phyloP scores from a whole-genome alignment of 495 filamentous ascomycete genomes.

The Xylaria palmicola region DNA sequence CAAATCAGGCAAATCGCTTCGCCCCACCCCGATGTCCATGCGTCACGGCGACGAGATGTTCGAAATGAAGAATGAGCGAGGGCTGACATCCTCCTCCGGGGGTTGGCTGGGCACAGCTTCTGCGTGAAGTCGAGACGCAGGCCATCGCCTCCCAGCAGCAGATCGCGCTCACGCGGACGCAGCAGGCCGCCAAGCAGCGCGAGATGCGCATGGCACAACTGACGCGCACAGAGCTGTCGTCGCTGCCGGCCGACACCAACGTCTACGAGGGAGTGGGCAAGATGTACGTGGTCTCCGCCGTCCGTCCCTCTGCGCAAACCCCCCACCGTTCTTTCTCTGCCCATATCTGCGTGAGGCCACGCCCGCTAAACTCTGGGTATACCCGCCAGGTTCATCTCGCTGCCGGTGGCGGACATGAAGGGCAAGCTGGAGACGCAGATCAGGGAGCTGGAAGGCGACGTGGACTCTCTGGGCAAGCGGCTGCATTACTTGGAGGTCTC shows the following conservation, averaged over 20 bases:
- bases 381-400: constrained; percentile 76
- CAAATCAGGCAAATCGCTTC: not conserved
- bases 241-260: constrained; percentile 73
- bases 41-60: not conserved
- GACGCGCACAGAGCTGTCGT: constrained; percentile 76
- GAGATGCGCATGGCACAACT: constrained; percentile 87
- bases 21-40: not conserved
- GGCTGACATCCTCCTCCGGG: not conserved
- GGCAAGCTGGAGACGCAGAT: constrained; percentile 74
- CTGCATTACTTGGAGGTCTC: constrained; percentile 93
- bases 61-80: not conserved
- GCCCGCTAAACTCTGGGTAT: constrained; percentile 9
- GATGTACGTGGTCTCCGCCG: constrained; percentile 65
- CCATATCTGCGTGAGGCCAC: not conserved
- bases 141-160: constrained; percentile 87
- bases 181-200: constrained; percentile 82
- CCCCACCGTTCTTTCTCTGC: not conserved
- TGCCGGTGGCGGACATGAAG: constrained; percentile 70
- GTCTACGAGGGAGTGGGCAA: constrained; percentile 96
- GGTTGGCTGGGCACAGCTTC: constrained; percentile 56
- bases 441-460: constrained; percentile 70
- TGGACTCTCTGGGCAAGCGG: constrained; percentile 81
- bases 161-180: constrained; percentile 80
- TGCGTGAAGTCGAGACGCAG: constrained; percentile 91
- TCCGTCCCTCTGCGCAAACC: no score